Percentiles rank a stretch among this genome's conserved stretches.
These are phyloP conservation scores for Aspergillus sp. DNA, from an alignment of 2,329 filamentous ascomycete species.

Conservation along the genomic window DNA sequence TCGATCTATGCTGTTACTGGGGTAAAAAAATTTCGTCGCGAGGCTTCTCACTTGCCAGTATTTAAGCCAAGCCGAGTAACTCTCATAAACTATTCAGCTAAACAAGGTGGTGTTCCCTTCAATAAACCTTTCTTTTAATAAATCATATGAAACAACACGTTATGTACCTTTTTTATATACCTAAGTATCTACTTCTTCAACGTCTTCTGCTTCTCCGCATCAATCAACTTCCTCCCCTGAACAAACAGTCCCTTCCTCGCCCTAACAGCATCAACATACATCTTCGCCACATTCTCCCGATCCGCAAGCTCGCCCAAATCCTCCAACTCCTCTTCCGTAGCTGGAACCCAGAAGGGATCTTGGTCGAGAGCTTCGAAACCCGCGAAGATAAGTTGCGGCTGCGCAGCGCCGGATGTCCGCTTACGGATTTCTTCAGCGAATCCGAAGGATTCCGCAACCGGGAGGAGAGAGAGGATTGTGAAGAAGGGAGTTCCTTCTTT, in stretches of 20 bases:
- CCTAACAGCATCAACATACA: conserved; percentile 90
- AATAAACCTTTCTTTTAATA: not conserved
- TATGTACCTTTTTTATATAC: not conserved
- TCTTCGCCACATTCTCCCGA: conserved; percentile 90
- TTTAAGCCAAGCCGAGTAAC: not conserved
- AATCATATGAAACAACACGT: not conserved
- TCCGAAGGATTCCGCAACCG: conserved; percentile 92
- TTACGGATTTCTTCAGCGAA: conserved; percentile 97
- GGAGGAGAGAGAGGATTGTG: conserved; percentile 83
- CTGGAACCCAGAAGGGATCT: conserved; percentile 97
- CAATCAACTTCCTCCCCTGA: conserved; percentile 69
- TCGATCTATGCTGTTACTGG: conserved; percentile 44
- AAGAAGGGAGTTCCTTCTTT: conserved; percentile 97
- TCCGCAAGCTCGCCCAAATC: conserved; percentile 93
- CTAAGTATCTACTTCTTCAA: conserved; percentile 54
- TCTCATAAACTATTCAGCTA: not conserved
- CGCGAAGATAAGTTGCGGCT: conserved; percentile 88
- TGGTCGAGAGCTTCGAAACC: conserved; percentile 92
- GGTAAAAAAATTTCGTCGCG: conserved; percentile 32
- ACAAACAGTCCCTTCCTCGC: conserved; percentile 85
- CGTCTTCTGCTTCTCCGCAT: conserved; percentile 90
- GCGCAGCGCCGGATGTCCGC: conserved; percentile 83
- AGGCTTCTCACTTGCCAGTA: not conserved
- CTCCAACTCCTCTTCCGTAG: conserved; percentile 93
- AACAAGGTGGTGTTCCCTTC: not conserved